Conservation (phyloP, 331 rosid genomes). For the Rhamnella rubrinervis region DNA sequence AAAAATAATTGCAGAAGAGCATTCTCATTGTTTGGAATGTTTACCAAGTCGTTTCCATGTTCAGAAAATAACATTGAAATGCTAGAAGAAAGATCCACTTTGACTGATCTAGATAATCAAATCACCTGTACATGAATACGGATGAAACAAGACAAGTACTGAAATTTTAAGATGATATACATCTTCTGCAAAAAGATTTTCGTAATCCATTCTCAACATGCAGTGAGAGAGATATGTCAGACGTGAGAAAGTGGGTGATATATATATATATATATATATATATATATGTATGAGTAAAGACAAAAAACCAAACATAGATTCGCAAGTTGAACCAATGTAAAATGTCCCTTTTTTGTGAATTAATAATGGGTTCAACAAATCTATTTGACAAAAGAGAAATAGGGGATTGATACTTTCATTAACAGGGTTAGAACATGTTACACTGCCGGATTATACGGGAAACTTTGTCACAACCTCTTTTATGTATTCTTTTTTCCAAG, state of each 20-base stretch:
- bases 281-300: no score
- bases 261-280: conserved; percentile 1
- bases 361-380: not conserved
- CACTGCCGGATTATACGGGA: conserved; percentile 51
- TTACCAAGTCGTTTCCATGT: conserved; percentile 4
- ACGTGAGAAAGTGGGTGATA: not conserved
- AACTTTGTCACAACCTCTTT: conserved; percentile 33
- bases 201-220: conserved; percentile 18
- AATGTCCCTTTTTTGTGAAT: not conserved
- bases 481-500: conserved; percentile 3
- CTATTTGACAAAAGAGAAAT: not conserved
- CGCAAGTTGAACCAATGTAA: not conserved
- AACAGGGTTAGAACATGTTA: conserved; percentile 39
- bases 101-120: conserved; percentile 2
- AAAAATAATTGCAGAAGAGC: no score
- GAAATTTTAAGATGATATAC: not conserved
- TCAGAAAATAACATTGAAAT: not conserved
- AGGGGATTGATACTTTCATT: conserved; percentile 10
- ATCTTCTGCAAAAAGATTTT: conserved; percentile 26
- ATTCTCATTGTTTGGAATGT: not conserved
- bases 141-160: not conserved
- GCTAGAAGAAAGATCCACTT: not conserved
- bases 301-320: conserved; percentile 22
- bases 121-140: not conserved
- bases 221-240: conserved; percentile 29